Conservation (phyloP, 768 basidiomycete species). For the Kwoniella heveanensis region DNA sequence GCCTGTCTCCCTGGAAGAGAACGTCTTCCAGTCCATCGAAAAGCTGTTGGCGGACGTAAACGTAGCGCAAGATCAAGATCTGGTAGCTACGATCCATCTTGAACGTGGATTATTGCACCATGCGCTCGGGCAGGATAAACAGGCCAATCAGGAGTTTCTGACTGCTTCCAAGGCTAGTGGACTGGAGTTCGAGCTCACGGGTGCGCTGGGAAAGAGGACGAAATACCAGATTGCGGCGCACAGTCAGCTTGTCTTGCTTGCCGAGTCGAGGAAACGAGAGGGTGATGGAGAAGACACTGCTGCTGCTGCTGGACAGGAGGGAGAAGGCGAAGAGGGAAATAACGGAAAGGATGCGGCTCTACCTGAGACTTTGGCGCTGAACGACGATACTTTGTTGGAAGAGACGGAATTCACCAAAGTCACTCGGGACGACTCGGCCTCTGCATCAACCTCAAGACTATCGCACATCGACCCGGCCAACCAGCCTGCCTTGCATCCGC, state of each 20-base stretch:
- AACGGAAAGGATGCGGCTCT: conserved; percentile 8
- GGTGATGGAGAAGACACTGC: conserved; percentile 37
- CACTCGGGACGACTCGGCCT: conserved; percentile 38
- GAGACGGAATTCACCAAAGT: conserved; percentile 87
- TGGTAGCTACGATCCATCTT: conserved; percentile 68
- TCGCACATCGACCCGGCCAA: conserved; percentile 75
- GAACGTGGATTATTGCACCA: conserved; percentile 82
- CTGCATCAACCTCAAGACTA: conserved; percentile 60
- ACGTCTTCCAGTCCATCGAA: conserved; percentile 43
- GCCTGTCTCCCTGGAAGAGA: conserved; percentile 64
- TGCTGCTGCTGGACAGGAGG: conserved; percentile 4
- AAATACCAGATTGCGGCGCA: conserved; percentile 85
- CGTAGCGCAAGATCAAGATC: conserved; percentile 62
- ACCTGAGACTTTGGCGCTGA: conserved; percentile 76
- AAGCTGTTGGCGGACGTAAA: conserved; percentile 58
- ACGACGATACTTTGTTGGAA: conserved; percentile 96
- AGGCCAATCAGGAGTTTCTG: conserved; percentile 75
- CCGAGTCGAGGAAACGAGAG: conserved; percentile 70
- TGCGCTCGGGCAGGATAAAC: conserved; percentile 66
- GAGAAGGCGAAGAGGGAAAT: conserved; percentile 12
- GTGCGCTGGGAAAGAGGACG: conserved; percentile 88
- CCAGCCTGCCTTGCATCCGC: conserved; percentile 84
- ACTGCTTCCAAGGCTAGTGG: conserved; percentile 74
- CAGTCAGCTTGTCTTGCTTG: conserved; percentile 88
- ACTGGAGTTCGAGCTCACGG: conserved; percentile 85